phyloP scores from a whole-genome alignment of 148 eudicot genomes.

The Amaranthus hypochondriacus region DNA sequence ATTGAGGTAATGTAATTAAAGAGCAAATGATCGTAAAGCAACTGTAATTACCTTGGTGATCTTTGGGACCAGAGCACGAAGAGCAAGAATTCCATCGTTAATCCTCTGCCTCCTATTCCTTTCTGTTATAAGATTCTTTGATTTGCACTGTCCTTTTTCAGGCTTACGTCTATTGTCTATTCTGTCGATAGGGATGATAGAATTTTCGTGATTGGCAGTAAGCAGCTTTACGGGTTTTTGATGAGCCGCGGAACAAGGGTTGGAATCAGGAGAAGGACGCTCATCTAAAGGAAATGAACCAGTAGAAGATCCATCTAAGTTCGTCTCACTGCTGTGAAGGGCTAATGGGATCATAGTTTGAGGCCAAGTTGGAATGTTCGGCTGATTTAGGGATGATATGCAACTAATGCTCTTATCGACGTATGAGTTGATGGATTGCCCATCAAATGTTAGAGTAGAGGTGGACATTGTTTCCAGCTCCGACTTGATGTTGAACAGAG shows the following conservation, averaged over 20 bases:
- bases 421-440: constrained; percentile 15
- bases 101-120: constrained; percentile 56
- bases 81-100: constrained; percentile 40
- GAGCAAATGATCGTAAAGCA: not conserved
- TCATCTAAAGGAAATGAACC: constrained; percentile 47
- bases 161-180: constrained; percentile 17
- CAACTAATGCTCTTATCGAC: constrained; percentile 15
- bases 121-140: constrained; percentile 59
- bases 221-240: constrained; percentile 22
- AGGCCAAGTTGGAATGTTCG: constrained; percentile 12
- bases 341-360: constrained; percentile 18
- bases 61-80: constrained; percentile 72
- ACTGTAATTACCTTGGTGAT: constrained; percentile 61
- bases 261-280: constrained; percentile 32
- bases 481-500: constrained; percentile 27
- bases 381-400: constrained; percentile 17
- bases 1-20: no score
- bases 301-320: constrained; percentile 49
- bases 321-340: constrained; percentile 25
- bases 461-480: constrained; percentile 31
- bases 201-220: constrained; percentile 3
- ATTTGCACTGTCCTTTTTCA: constrained; percentile 30
- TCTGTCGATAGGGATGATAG: not conserved
- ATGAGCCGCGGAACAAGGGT: constrained; percentile 30
- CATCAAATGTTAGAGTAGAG: constrained; percentile 24